These are phyloP conservation scores for Multifurca ochricompacta DNA, from an alignment of 768 basidiomycete genomes.

Conservation along the genomic window DNA sequence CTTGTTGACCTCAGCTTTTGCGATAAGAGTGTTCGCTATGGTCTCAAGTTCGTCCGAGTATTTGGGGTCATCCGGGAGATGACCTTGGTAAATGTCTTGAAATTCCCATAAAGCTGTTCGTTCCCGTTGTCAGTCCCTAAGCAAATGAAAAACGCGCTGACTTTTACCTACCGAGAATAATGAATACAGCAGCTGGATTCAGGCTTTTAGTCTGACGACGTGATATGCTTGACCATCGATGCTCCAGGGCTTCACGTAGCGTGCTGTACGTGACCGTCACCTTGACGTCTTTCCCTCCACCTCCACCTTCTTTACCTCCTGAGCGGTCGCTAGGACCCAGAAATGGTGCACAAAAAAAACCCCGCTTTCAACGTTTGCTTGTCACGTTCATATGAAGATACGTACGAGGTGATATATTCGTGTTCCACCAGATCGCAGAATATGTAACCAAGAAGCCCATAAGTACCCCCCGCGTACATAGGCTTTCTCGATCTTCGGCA, in stretches of 20 bases:
- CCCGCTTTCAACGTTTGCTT: background rate
- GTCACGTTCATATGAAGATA: constrained; percentile 3
- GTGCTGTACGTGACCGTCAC: constrained; percentile 57
- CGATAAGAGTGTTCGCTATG: constrained; percentile 57
- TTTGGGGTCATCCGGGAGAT: constrained; percentile 45
- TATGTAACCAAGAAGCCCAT: constrained; percentile 87
- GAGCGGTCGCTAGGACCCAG: constrained; percentile 48
- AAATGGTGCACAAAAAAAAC: constrained; percentile 6
- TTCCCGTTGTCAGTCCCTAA: constrained; percentile 1
- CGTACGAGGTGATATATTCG: constrained; percentile 81
- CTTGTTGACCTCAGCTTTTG: constrained; percentile 59
- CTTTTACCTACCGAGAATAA: constrained; percentile 54
- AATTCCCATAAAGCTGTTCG: constrained; percentile 75
- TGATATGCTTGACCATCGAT: constrained; percentile 63
- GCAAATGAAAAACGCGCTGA: background rate
- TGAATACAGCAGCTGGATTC: constrained; percentile 67
- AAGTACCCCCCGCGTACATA: constrained; percentile 89
- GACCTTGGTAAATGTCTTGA: constrained; percentile 48
- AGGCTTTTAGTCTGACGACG: constrained; percentile 75
- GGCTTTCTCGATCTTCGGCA: constrained; percentile 68
- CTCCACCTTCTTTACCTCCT: constrained; percentile 43
- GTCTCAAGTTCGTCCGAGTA: constrained; percentile 49
- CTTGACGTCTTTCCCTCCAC: constrained; percentile 51
- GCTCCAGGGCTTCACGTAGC: constrained; percentile 51
- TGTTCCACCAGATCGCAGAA: constrained; percentile 89